Evolutionary conservation across 495 filamentous ascomycete genomes (phyloP).

Genomic region (Aspergillus hancockii): DNA sequence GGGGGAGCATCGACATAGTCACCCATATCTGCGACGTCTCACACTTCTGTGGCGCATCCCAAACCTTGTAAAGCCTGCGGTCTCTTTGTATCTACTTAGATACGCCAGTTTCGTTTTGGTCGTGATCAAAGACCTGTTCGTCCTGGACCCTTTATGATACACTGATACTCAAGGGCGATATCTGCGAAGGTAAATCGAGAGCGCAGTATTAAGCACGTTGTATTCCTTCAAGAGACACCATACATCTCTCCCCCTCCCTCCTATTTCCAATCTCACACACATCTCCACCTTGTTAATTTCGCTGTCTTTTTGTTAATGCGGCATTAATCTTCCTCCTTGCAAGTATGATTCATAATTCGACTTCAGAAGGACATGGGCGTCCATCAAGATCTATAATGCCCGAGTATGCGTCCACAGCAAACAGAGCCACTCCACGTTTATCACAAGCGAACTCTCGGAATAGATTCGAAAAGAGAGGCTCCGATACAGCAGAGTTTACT

Average conservation of each 20-base stretch:
- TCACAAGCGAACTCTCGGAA: neutral
- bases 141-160: neutral
- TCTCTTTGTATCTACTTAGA: neutral
- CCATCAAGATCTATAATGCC: slow-evolving; percentile 4
- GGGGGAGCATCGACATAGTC: neutral
- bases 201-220: neutral
- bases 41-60: neutral
- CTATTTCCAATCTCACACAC: neutral
- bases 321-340: neutral
- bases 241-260: neutral
- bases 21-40: neutral
- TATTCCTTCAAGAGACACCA: neutral
- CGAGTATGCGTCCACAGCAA: neutral
- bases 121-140: neutral
- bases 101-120: neutral
- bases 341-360: slow-evolving; percentile 7
- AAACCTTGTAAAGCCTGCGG: neutral
- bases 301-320: neutral
- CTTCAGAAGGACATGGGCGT: neutral
- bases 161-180: neutral
- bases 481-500: neutral
- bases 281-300: neutral
- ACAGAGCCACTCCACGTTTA: neutral
- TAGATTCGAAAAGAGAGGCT: neutral
- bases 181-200: neutral